A percentile compares a stretch with the other conserved stretches of the same genome.
phyloP scores from a whole-genome alignment of 305 asterid genomes.

The Fraxinus sp. region DNA sequence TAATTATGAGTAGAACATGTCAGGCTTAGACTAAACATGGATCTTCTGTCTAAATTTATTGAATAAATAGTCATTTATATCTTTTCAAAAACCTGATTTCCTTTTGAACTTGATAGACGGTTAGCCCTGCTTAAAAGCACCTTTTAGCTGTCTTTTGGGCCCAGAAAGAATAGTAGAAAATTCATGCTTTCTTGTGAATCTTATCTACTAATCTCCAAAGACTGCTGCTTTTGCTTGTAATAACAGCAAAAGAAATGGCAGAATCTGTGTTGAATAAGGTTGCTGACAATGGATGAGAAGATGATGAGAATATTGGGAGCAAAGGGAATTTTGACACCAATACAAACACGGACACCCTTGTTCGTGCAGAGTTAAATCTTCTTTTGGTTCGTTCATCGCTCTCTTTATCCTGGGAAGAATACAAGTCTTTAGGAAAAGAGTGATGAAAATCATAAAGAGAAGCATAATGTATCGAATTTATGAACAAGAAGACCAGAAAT shows the following conservation, averaged over 20 bases:
- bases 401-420: conserved; percentile 38
- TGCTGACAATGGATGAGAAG: background rate
- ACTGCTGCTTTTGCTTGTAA: background rate
- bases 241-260: conserved; percentile 22
- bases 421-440: conserved; percentile 18
- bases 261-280: conserved; percentile 25
- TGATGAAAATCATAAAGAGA: conserved; percentile 9
- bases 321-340: background rate
- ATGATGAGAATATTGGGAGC: conserved; percentile 10
- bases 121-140: background rate
- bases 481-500: conserved; percentile 19
- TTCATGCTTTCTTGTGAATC: too few species aligned
- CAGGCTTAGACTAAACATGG: too few species aligned
- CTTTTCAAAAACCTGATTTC: background rate
- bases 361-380: conserved; percentile 40
- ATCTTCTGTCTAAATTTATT: too few species aligned
- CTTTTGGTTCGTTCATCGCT: conserved; percentile 34
- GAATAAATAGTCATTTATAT: too few species aligned
- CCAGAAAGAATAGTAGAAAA: too few species aligned
- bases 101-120: background rate
- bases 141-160: background rate
- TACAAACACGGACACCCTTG: background rate
- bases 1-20: too few species aligned
- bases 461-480: background rate
- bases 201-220: too few species aligned